Base-by-base conservation (phyloP, 2,329 filamentous ascomycete species). In the Blastomyces parvus region DNA sequence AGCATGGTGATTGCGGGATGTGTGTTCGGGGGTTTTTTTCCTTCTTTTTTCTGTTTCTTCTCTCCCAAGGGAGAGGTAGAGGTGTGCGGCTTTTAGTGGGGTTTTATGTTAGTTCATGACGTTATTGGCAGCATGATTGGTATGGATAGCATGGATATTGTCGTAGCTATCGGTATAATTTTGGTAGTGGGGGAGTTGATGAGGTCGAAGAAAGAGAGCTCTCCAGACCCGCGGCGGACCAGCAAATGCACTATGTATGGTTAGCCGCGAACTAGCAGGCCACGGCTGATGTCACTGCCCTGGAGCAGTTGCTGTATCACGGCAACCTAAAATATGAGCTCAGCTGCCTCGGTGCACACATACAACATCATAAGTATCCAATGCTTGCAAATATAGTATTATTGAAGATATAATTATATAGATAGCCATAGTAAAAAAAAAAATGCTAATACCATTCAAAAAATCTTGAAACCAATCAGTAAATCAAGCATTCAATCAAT, bases 1-100 rank as follows among this genome's bases (percentile, higher is more conserved):
- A 86, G 89, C 85, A 95, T 90, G 65, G 56, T 53, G 13, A 33
- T 52, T 22, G 59, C 19, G 44, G n/a, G 33, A 9, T 22, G 44
- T 13, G 27, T 7, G n/a, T 4, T 19, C 1, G 19, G 40, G 50
- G 14, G 14, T 25, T 56, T 14, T 14, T 38, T 36, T 3, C 8
- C 8, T 36, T 7, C 8, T 3, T 8, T 36, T 36, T 36, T 36
- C 5, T 6, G 3, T 36, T n/a, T n/a, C n/a, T n/a, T n/a, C n/a
- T n/a, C n/a, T n/a, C n/a, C n/a, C n/a, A 36, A 5, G 33, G 36
- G 30, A 8, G 13, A 19, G 27, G 50, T 14, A 17, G 25, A 38
- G 19, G 22, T 30, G 6, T 27, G 22, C 2, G 17, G 13, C 33
- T 7, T 53, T 53, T 19, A 14, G 50, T 6, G 27, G 25, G 25